Percentiles rank a stretch among this genome's conserved stretches.
Evolutionary conservation across 306 rosid genomes (phyloP).

Genomic region (Mimosa bimucronata): DNA sequence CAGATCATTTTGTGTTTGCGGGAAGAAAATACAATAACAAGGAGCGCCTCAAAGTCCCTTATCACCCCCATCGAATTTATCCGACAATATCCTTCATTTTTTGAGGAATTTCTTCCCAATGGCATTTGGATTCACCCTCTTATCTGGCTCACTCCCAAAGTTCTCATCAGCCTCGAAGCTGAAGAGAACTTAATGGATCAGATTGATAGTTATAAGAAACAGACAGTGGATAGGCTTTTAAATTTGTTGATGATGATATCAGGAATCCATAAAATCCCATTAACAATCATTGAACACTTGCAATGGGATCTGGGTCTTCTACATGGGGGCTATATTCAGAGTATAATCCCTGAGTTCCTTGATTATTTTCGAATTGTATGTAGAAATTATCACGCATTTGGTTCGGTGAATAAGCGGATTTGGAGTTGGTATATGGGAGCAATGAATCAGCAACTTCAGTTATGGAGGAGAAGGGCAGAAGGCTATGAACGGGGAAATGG

Average conservation of each 20-base stretch:
- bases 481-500: background rate
- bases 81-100: conserved; percentile 71
- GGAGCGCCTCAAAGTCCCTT: conserved; percentile 56
- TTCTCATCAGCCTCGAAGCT: conserved; percentile 56
- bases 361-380: conserved; percentile 62
- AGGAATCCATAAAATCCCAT: conserved; percentile 55
- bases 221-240: conserved; percentile 63
- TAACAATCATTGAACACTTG: conserved; percentile 46
- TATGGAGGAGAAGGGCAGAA: conserved; percentile 58
- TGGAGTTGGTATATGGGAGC: conserved; percentile 91
- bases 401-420: conserved; percentile 30
- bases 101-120: conserved; percentile 61
- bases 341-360: conserved; percentile 68
- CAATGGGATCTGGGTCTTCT: conserved; percentile 92
- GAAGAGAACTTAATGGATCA: conserved; percentile 55
- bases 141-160: conserved; percentile 55
- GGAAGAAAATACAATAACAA: too few species aligned
- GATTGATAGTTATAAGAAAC: conserved; percentile 51
- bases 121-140: conserved; percentile 57
- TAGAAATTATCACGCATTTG: conserved; percentile 22
- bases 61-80: conserved; percentile 68
- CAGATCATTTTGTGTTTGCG: too few species aligned
- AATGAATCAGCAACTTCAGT: conserved; percentile 60
- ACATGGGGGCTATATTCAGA: conserved; percentile 43
- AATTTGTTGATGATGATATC: conserved; percentile 76